Evolutionary conservation across 345 rosid species (phyloP), one percentile per base, ranked within the genome.

Genomic region (Acer campestre): DNA sequence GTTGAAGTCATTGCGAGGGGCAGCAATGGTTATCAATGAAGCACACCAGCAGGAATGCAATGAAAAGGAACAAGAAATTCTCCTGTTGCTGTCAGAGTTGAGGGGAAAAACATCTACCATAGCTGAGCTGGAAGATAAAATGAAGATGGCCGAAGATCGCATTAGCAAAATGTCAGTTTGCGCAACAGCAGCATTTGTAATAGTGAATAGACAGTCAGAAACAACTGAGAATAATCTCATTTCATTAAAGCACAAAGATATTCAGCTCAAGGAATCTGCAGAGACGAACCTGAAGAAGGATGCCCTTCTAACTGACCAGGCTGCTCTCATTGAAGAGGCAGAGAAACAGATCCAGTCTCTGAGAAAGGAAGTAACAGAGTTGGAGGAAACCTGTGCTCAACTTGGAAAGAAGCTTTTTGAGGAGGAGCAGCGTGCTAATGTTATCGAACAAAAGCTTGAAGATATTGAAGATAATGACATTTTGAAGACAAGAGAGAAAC

Each of bases 1-100:
- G 97, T 86, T 96, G 81, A 86, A 85, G 82, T 90, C 99, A 82
- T 86, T 96, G 82, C 88, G 92, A 85, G 93, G 92, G 55, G 99
- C 98, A 71, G 89, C 97, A 68, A 55, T 94, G 73, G 92, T 87
- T 31, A 91, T 96, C 42, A 90, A 88, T 75, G 98, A 94, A 91
- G 93, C 97, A 55, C 93, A 92, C 73, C 94, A 88, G 87, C 93
- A 85, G 81, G 98, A 91, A 78, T 89, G 87, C 82, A 79, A 80
- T 74, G 95, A 91, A 80, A 96, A 88, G 75, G 98, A 94, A 83
- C 83, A 77, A 69, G 88, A 90, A 79, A 84, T 85, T 81, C 78
- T 82, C 70, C 78, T 77, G 56, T 76, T 96, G 88, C 86, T 74
- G 71, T 89, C 96, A 73, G 86, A 85, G 74, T 81, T 92, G 83